Evolutionary conservation across 1,284 basidiomycete species (phyloP).

Genomic region (Trichosporon ovoides): DNA sequence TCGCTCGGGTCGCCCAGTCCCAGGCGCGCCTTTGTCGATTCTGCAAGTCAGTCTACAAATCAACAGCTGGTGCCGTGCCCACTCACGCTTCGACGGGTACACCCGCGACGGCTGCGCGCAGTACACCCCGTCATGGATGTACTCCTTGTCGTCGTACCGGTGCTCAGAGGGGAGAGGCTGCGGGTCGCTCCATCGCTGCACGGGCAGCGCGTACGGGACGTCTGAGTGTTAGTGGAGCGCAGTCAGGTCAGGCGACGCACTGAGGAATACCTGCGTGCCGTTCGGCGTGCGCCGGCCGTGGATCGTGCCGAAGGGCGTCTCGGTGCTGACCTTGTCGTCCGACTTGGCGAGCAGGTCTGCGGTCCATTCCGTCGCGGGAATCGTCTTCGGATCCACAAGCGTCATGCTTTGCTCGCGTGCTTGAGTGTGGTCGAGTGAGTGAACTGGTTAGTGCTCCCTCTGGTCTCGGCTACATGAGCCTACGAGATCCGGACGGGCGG

Average conservation of each 20-base stretch:
- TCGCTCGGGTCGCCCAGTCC: slow-evolving; percentile 64
- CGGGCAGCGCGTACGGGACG: slow-evolving; percentile 65
- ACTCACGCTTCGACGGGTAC: slow-evolving; percentile 51
- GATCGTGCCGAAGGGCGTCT: slow-evolving; percentile 27
- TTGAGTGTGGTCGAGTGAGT: not conserved
- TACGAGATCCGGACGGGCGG: not conserved
- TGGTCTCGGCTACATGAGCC: not conserved
- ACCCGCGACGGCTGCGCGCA: slow-evolving; percentile 36
- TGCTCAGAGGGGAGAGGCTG: slow-evolving; percentile 55
- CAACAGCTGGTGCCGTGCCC: not conserved
- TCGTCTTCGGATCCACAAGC: not conserved
- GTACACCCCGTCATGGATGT: slow-evolving; percentile 56
- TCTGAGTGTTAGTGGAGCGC: slow-evolving; percentile 50
- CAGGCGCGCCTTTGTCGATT: slow-evolving; percentile 25
- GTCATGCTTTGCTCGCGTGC: not conserved
- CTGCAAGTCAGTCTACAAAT: not conserved
- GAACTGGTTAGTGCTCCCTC: not conserved
- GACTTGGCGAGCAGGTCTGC: slow-evolving; percentile 34
- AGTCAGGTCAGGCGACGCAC: slow-evolving; percentile 20
- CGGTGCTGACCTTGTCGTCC: slow-evolving; percentile 21
- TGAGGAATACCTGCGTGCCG: slow-evolving; percentile 37
- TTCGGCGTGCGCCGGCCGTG: slow-evolving; percentile 31
- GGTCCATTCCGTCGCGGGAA: slow-evolving; percentile 14
- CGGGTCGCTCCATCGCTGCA: slow-evolving; percentile 61
- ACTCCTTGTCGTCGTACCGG: slow-evolving; percentile 59